Conservation (phyloP, 192 early-diverging fungal species). For the Backusella westeae region DNA sequence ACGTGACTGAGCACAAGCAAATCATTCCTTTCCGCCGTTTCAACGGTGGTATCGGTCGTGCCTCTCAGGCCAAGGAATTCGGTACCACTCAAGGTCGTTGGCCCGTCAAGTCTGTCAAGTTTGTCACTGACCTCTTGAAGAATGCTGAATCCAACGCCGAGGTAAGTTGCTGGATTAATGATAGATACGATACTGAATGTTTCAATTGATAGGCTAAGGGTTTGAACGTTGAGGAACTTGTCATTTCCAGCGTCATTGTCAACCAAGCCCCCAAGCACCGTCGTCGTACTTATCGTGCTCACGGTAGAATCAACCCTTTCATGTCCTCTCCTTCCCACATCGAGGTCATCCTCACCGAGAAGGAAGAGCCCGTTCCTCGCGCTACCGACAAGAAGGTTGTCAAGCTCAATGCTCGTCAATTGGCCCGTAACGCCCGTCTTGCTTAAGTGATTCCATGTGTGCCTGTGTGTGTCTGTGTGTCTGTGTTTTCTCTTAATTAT, state of each 20-base stretch:
- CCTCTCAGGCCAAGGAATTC: slow-evolving; percentile 92
- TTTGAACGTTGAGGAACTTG: slow-evolving; percentile 80
- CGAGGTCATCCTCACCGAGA: slow-evolving; percentile 89
- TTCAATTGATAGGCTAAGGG: slow-evolving; percentile 67
- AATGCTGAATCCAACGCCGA: slow-evolving; percentile 96
- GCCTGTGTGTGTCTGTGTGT: neutral
- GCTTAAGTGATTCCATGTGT: slow-evolving; percentile 10
- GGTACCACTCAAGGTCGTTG: slow-evolving; percentile 86
- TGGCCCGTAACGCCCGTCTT: slow-evolving; percentile 49
- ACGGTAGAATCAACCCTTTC: slow-evolving; percentile 92
- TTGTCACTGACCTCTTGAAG: slow-evolving; percentile 86
- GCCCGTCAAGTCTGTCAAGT: slow-evolving; percentile 94
- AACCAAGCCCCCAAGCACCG: slow-evolving; percentile 96
- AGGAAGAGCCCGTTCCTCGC: slow-evolving; percentile 71
- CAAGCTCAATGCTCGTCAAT: slow-evolving; percentile 48
- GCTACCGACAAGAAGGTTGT: slow-evolving; percentile 60
- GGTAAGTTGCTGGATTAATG: slow-evolving; percentile 39
- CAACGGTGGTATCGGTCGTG: slow-evolving; percentile 92
- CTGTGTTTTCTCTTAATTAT: slow-evolving; percentile 3
- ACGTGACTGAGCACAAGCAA: slow-evolving; percentile 95
- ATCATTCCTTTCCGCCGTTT: slow-evolving; percentile 94
- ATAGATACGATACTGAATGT: neutral
- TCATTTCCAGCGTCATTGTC: slow-evolving; percentile 92
- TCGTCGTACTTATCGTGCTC: slow-evolving; percentile 94
- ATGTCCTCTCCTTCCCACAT: slow-evolving; percentile 92